Percentiles rank a stretch among this genome's conserved stretches.
phyloP scores from a whole-genome alignment of 2,329 filamentous ascomycete species.

The Aspergillus sp. region DNA sequence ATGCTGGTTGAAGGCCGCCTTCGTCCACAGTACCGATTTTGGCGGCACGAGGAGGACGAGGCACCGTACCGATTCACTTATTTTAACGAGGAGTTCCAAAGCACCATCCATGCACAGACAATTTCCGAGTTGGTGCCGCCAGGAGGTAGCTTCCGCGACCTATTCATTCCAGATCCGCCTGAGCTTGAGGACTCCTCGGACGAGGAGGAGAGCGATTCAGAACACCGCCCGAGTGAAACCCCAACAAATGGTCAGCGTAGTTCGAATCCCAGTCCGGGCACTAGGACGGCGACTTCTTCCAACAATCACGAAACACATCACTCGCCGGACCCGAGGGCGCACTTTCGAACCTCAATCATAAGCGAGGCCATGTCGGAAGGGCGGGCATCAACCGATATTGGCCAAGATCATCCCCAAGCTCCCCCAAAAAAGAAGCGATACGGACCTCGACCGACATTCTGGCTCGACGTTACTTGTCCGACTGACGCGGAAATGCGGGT shows the following conservation, averaged over 20 bases:
- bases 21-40: conserved; percentile 76
- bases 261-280: conserved; percentile 7
- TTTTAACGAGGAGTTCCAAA: conserved; percentile 96
- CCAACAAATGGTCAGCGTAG: conserved; percentile 12
- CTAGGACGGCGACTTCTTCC: conserved; percentile 8
- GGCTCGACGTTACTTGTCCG: conserved; percentile 89
- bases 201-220: conserved; percentile 58
- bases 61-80: conserved; percentile 95
- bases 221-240: conserved; percentile 30
- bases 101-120: conserved; percentile 93
- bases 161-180: conserved; percentile 88
- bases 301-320: conserved; percentile 25
- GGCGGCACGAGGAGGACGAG: conserved; percentile 88
- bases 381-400: conserved; percentile 27
- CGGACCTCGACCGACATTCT: conserved; percentile 91
- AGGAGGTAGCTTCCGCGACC: conserved; percentile 79
- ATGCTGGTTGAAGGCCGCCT: conserved; percentile 88
- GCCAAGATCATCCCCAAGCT: conserved; percentile 28
- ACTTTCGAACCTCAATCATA: conserved; percentile 41
- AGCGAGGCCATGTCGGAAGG: conserved; percentile 40
- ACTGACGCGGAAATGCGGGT: conserved; percentile 96
- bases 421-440: conserved; percentile 54
- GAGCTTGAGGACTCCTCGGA: conserved; percentile 74
- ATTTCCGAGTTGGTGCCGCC: conserved; percentile 91
- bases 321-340: conserved; percentile 23